Evolutionary conservation across 1,284 basidiomycete genomes (phyloP).

Genomic region (Neolentinus lepideus): DNA sequence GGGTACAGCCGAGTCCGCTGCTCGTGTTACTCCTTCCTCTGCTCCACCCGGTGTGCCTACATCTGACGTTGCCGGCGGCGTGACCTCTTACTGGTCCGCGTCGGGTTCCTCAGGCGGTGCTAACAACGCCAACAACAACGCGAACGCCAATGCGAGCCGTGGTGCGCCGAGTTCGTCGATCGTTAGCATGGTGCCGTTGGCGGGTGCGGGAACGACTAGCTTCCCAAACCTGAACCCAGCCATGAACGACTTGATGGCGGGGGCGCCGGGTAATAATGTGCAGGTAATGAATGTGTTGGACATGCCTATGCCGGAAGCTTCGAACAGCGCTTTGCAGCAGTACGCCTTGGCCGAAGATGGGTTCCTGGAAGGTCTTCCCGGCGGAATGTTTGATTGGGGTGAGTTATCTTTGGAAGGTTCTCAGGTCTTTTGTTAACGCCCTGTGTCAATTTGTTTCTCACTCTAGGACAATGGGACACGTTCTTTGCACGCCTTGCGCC

Average conservation of each 20-base stretch:
- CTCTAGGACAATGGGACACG: constrained; percentile 67
- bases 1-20: constrained; percentile 14
- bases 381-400: constrained; percentile 88
- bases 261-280: constrained; percentile 40
- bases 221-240: constrained; percentile 60
- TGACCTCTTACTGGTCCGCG: constrained; percentile 10
- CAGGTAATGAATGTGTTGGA: constrained; percentile 73
- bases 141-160: background rate
- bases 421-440: background rate
- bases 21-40: constrained; percentile 18
- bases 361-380: constrained; percentile 75
- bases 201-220: constrained; percentile 14
- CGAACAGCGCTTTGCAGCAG: constrained; percentile 46
- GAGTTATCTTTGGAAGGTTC: constrained; percentile 20
- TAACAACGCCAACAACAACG: constrained; percentile 6
- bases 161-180: constrained; percentile 23
- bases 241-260: constrained; percentile 19
- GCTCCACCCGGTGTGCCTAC: constrained; percentile 11
- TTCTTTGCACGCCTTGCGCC: constrained; percentile 45
- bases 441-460: constrained; percentile 2
- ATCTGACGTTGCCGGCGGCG: constrained; percentile 7
- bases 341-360: constrained; percentile 62
- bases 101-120: constrained; percentile 12
- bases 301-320: constrained; percentile 34
- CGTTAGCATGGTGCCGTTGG: constrained; percentile 24